These are phyloP conservation scores for Sporisorium graminicola DNA, from an alignment of 1,284 basidiomycete species.

Conservation along the genomic window DNA sequence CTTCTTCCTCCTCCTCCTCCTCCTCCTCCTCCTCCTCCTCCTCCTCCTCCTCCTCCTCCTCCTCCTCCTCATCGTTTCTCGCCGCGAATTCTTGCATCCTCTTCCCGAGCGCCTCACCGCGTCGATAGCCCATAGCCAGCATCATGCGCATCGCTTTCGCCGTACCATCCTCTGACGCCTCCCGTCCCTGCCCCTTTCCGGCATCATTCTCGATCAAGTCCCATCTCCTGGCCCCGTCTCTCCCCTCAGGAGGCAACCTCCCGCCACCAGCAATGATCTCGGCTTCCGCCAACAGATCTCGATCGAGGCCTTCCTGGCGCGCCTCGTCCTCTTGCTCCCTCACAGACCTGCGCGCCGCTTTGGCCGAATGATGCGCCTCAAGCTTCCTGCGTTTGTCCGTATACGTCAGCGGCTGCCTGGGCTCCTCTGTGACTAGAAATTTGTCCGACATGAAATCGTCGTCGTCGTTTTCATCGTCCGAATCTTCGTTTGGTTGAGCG, in stretches of 20 bases:
- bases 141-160: slow-evolving; percentile 57
- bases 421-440: slow-evolving; percentile 18
- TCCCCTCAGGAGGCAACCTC: slow-evolving; percentile 24
- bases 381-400: slow-evolving; percentile 27
- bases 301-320: slow-evolving; percentile 33
- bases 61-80: not conserved
- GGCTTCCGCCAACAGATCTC: slow-evolving; percentile 46
- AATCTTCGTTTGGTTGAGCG: not conserved
- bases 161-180: slow-evolving; percentile 19
- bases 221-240: slow-evolving; percentile 25
- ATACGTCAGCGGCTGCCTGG: slow-evolving; percentile 34
- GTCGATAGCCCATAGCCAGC: slow-evolving; percentile 57
- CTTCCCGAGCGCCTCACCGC: slow-evolving; percentile 39
- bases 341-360: slow-evolving; percentile 3
- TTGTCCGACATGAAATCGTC: slow-evolving; percentile 53
- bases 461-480: slow-evolving; percentile 35
- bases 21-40: not conserved
- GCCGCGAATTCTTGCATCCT: slow-evolving; percentile 5
- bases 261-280: slow-evolving; percentile 51
- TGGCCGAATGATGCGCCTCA: slow-evolving; percentile 22
- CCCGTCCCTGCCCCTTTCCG: not conserved
- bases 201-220: slow-evolving; percentile 14
- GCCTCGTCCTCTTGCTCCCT: slow-evolving; percentile 36
- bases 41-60: slow-evolving; percentile 23
- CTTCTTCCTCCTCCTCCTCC: slow-evolving; percentile 24